Percentiles rank a stretch among this genome's conserved stretches.
Evolutionary conservation across 306 rosid species (phyloP).

Genomic region (Casuarina cunninghamiana): DNA sequence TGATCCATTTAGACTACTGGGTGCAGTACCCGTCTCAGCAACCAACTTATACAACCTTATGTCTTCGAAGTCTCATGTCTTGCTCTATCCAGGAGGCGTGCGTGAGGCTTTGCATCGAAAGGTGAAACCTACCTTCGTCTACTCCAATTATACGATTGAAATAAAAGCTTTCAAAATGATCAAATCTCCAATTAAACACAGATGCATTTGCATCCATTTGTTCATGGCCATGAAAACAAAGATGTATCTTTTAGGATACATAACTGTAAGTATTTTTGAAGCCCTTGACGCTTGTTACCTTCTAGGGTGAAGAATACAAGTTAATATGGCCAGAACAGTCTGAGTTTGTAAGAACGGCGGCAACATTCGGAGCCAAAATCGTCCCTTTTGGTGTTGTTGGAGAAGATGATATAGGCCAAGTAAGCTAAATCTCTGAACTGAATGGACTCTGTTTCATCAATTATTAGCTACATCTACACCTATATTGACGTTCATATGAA

Average conservation of each 20-base stretch:
- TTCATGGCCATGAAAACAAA: background rate
- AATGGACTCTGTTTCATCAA: constrained; percentile 11
- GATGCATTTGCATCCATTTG: background rate
- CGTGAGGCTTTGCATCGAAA: constrained; percentile 94
- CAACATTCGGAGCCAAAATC: constrained; percentile 90
- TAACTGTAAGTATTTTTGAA: constrained; percentile 1
- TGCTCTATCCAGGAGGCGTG: constrained; percentile 88
- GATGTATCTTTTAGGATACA: constrained; percentile 3
- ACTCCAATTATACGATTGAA: background rate
- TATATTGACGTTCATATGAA: background rate
- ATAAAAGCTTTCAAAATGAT: background rate
- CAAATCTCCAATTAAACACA: background rate
- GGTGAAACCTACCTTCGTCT: constrained; percentile 37
- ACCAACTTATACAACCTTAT: constrained; percentile 70
- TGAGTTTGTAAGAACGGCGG: constrained; percentile 94
- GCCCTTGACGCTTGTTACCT: background rate
- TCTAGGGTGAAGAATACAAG: constrained; percentile 88
- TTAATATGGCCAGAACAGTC: constrained; percentile 92
- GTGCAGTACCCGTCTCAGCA: constrained; percentile 74
- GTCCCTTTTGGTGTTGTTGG: constrained; percentile 89
- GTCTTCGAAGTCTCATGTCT: constrained; percentile 74
- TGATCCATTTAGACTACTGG: constrained; percentile 66
- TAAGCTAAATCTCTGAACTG: constrained; percentile 35
- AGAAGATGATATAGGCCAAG: constrained; percentile 82
- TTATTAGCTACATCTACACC: constrained; percentile 4